Evolutionary conservation across 805 yeast genomes (phyloP).

Genomic region (Grigorovia transvaalensis): DNA sequence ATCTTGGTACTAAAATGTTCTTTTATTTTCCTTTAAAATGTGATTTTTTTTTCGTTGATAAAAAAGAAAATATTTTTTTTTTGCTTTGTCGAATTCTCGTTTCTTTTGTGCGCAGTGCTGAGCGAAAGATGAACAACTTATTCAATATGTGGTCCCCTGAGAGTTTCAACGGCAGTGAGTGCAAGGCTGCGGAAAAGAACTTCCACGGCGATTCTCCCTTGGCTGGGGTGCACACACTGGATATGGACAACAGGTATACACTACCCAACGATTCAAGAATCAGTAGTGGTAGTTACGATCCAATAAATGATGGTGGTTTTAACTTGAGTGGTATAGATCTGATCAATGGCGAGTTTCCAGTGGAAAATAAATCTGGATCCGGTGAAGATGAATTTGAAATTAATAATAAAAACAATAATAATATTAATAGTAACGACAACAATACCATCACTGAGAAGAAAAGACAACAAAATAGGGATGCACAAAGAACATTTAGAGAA

Average conservation of each 20-base stretch:
- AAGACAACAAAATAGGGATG: slow-evolving; percentile 76
- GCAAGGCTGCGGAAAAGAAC: neutral
- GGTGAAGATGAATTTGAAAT: no score
- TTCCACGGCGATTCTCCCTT: neutral
- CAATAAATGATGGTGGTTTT: neutral
- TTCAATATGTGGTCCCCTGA: neutral
- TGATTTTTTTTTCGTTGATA: no score
- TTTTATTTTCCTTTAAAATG: neutral
- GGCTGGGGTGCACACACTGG: neutral
- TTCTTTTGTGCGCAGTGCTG: no score
- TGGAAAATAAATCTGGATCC: no score
- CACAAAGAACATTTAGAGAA: slow-evolving; percentile 79
- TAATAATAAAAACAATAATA: neutral
- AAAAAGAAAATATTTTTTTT: no score
- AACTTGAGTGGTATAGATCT: neutral
- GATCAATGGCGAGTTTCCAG: no score
- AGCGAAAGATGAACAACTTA: neutral
- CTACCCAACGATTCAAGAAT: neutral
- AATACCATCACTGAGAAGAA: slow-evolving; percentile 31
- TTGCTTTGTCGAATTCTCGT: no score
- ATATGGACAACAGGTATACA: neutral
- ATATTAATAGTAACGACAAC: neutral
- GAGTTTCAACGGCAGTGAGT: neutral
- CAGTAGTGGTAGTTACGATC: neutral
- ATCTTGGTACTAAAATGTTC: neutral